Percentiles rank a stretch among this genome's conserved stretches.
Evolutionary conservation across 768 basidiomycete genomes (phyloP).

Genomic region (Rhodotorula diobovata): DNA sequence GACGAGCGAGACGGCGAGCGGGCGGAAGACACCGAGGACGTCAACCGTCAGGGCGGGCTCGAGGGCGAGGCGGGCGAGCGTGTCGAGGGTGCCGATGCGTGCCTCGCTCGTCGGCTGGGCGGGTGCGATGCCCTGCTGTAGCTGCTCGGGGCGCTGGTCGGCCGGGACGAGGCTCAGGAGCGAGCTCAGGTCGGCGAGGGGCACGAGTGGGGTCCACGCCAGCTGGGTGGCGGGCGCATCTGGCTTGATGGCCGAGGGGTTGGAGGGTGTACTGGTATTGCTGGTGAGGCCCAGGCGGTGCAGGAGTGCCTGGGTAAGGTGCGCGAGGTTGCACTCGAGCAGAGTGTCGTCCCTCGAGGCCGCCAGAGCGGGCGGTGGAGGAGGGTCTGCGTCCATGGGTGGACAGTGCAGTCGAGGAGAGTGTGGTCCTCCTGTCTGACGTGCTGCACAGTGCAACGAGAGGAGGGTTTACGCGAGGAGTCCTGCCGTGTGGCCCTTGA

Average conservation of each 20-base stretch:
- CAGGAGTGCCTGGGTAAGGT: neutral
- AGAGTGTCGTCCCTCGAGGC: neutral
- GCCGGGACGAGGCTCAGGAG: constrained; percentile 8
- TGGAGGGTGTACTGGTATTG: neutral
- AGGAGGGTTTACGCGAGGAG: no score
- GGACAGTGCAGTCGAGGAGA: neutral
- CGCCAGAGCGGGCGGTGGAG: neutral
- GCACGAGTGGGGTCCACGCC: constrained; percentile 26
- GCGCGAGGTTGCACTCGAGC: constrained; percentile 1
- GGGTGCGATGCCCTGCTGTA: neutral
- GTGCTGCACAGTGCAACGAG: no score
- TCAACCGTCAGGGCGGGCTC: constrained; percentile 60
- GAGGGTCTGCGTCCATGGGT: neutral
- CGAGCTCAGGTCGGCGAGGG: constrained; percentile 18
- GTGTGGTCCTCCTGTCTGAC: neutral
- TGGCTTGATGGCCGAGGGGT: neutral
- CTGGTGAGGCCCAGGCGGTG: neutral
- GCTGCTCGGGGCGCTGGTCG: constrained; percentile 6
- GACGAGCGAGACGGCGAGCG: constrained; percentile 71
- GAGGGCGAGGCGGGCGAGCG: constrained; percentile 60
- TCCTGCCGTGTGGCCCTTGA: no score
- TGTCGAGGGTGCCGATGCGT: constrained; percentile 50
- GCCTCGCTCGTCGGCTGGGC: neutral
- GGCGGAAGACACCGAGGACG: constrained; percentile 66
- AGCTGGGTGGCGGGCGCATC: constrained; percentile 4